Percentiles rank a stretch among this genome's conserved stretches.
phyloP scores from a whole-genome alignment of 148 eudicot genomes.

The Silene latifolia region DNA sequence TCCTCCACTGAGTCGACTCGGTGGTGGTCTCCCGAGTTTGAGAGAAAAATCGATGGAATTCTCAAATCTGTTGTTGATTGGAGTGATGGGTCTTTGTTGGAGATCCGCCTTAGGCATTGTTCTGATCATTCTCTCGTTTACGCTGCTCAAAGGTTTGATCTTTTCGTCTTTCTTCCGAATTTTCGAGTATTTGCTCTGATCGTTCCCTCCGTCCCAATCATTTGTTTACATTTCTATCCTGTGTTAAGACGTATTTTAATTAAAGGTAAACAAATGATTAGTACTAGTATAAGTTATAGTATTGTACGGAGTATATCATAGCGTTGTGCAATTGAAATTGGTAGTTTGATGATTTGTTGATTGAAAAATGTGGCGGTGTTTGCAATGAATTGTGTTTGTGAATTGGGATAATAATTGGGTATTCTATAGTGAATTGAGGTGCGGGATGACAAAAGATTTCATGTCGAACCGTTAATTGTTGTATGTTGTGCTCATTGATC shows the following conservation, averaged over 20 bases:
- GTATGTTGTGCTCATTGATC: not conserved
- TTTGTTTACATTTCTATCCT: no score
- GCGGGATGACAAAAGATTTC: not conserved
- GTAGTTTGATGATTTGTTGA: not conserved
- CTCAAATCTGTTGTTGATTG: slow-evolving; percentile 50
- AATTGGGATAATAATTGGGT: not conserved
- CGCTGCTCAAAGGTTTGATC: slow-evolving; percentile 56
- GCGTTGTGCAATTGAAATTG: not conserved
- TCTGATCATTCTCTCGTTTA: slow-evolving; percentile 63
- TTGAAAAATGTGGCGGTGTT: not conserved
- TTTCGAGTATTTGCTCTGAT: not conserved
- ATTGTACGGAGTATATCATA: not conserved
- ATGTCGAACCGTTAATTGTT: not conserved
- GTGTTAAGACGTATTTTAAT: no score
- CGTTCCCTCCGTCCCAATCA: no score
- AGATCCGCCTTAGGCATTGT: slow-evolving; percentile 76
- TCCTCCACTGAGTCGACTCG: slow-evolving; percentile 54
- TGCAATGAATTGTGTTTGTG: not conserved
- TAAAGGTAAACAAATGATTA: no score
- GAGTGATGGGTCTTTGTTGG: slow-evolving; percentile 54
- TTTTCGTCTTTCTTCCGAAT: not conserved
- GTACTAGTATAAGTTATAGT: no score
- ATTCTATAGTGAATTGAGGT: no score
- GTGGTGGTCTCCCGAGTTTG: slow-evolving; percentile 76
- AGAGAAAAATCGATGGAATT: slow-evolving; percentile 61